A percentile compares a stretch with the other conserved stretches of the same genome.
Evolutionary conservation across 441 rosid genomes (phyloP).

Genomic region (Gossypium davidsonii): DNA sequence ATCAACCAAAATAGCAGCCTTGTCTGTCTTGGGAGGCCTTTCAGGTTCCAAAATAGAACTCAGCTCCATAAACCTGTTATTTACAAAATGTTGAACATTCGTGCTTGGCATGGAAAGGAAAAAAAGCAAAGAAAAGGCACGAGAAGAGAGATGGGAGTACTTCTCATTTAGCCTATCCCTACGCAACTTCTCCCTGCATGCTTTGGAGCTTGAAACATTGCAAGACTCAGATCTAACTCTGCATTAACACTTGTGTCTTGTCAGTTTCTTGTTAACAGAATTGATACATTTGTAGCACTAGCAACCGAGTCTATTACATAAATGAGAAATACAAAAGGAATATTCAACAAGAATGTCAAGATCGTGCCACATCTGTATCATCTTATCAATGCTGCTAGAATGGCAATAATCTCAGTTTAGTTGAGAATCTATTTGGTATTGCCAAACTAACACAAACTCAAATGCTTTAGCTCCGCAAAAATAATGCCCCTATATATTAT

Average conservation of each 20-base stretch:
- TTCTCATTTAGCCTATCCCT: constrained; percentile 91
- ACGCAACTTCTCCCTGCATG: constrained; percentile 95
- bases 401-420: background rate
- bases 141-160: constrained; percentile 29
- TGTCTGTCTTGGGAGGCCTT: constrained; percentile 86
- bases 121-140: background rate
- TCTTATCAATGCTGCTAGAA: background rate
- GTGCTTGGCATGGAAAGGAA: background rate
- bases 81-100: background rate
- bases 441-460: background rate
- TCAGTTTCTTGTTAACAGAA: background rate
- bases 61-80: constrained; percentile 76
- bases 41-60: constrained; percentile 82
- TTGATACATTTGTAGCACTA: background rate
- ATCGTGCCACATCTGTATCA: background rate
- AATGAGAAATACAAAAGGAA: background rate
- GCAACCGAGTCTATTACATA: background rate
- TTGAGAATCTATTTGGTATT: too few relatives aligned
- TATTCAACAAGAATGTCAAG: background rate
- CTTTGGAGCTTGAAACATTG: constrained; percentile 74
- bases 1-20: constrained; percentile 80
- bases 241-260: constrained; percentile 1
- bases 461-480: background rate
- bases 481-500: background rate
- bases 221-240: constrained; percentile 73